Evolutionary conservation across 345 rosid species (phyloP).

Genomic region (Populus alba): DNA sequence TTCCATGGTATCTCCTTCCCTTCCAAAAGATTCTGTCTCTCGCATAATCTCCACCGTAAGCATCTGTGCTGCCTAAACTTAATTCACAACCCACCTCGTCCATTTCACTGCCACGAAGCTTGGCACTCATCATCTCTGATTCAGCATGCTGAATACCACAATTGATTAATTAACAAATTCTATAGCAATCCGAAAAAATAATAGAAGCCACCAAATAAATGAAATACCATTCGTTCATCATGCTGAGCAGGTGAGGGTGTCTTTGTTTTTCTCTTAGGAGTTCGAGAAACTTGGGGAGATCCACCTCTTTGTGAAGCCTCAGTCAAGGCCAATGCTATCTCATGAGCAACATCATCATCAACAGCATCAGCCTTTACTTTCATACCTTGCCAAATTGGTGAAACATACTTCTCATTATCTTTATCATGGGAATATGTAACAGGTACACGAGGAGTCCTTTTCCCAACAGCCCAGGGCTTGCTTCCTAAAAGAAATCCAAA

Average conservation of each 20-base stretch:
- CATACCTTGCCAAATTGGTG: slow-evolving; percentile 55
- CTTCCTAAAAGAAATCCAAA: slow-evolving; percentile 45
- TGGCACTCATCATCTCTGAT: slow-evolving; percentile 61
- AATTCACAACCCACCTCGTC: slow-evolving; percentile 65
- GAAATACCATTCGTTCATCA: slow-evolving; percentile 51
- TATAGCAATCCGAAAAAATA: background rate
- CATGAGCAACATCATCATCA: slow-evolving; percentile 77
- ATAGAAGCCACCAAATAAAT: slow-evolving; percentile 15
- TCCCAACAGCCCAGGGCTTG: slow-evolving; percentile 79
- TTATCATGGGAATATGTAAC: slow-evolving; percentile 54
- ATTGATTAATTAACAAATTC: slow-evolving; percentile 23
- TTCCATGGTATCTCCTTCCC: slow-evolving; percentile 43
- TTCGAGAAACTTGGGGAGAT: slow-evolving; percentile 55
- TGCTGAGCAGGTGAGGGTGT: slow-evolving; percentile 45
- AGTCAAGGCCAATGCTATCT: slow-evolving; percentile 67
- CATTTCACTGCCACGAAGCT: slow-evolving; percentile 54
- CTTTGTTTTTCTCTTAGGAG: slow-evolving; percentile 53
- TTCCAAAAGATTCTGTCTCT: slow-evolving; percentile 41
- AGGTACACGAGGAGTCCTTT: slow-evolving; percentile 83
- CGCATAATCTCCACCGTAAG: slow-evolving; percentile 49
- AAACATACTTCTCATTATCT: slow-evolving; percentile 45
- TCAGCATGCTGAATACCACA: slow-evolving; percentile 50
- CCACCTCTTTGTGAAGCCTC: slow-evolving; percentile 77
- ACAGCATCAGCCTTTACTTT: slow-evolving; percentile 44
- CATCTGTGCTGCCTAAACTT: slow-evolving; percentile 76